These are phyloP conservation scores for Primulina huaijiensis DNA, from an alignment of 257 asterid genomes.

Conservation along the genomic window DNA sequence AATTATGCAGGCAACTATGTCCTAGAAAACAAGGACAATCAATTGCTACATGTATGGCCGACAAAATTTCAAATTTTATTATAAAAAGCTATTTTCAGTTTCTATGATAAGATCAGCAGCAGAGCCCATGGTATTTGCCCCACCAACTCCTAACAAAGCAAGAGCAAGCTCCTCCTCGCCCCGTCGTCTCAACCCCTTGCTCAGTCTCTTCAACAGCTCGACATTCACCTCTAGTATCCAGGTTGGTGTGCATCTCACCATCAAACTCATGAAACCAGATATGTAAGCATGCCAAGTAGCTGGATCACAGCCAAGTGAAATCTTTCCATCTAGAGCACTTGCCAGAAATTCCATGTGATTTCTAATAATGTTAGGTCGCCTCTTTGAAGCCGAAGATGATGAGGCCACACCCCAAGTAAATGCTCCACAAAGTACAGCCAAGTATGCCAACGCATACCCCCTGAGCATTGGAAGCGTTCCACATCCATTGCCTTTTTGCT, in stretches of 20 bases:
- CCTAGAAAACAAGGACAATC: no score
- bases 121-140: constrained; percentile 70
- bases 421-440: constrained; percentile 66
- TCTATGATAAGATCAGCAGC: background rate
- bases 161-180: constrained; percentile 80
- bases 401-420: constrained; percentile 79
- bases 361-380: constrained; percentile 62
- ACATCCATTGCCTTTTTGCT: constrained; percentile 34
- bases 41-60: no score
- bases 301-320: constrained; percentile 74
- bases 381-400: constrained; percentile 55
- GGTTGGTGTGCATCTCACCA: constrained; percentile 62
- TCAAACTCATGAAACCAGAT: constrained; percentile 69
- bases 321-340: constrained; percentile 66
- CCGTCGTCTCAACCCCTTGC: constrained; percentile 68
- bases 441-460: constrained; percentile 81
- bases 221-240: constrained; percentile 69
- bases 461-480: constrained; percentile 56
- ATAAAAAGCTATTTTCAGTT: background rate
- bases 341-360: constrained; percentile 80
- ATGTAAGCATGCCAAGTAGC: constrained; percentile 93
- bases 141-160: constrained; percentile 75
- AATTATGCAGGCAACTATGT: no score
- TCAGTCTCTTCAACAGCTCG: constrained; percentile 57
- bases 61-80: background rate